Base-by-base conservation (phyloP, 148 eudicot species). In the Nepenthes gracilis region DNA sequence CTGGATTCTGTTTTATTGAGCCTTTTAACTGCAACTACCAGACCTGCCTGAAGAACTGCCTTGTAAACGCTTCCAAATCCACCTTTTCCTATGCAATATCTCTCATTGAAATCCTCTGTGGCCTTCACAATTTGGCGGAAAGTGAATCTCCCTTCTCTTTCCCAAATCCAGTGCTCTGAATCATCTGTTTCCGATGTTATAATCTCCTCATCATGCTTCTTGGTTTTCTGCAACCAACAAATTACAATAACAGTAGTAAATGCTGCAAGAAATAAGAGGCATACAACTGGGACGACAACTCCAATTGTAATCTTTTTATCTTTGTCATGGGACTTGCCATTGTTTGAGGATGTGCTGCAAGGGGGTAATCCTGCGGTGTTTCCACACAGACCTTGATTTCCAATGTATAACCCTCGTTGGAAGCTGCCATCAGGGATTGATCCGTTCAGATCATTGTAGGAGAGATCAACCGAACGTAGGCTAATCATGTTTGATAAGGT, bases 11-110 rank as follows among this genome's bases (percentile, higher is more conserved):
- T 64, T 47, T 81, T 59, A 58, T 84, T 77, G 55, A 90, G 79
- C 78, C 73, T 77, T 69, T 90, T 90, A 11, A 87, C 95, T 51
- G 97, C 97, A 47, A 87, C 80, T 11, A 63, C 36, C 35, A 79
- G 79, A 37, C 89, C 92, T 33, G 61, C 64, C 14, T 72, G 47
- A 66, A 87, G 72, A 12, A 63, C 59, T 3, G 92, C 92, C 75
- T 69, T 81, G 57, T 85, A 85, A 35, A 91, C 92, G 33, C 70
- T 85, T 47, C 96, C 92, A 57, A 81, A 87, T 40, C 95, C 95
- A 53, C 97, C 97, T 73, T 57, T 79, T 38, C 97, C 97, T 6
- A 91, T 85, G 72, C 85, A 85, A 37, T 83, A 83, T 33, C 43
- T 66, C 9, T 83, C 89, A 56, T 55, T 73, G 60, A 91, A 91